phyloP scores from a whole-genome alignment of 1,284 basidiomycete species.

The Rhodotorula sp. region DNA sequence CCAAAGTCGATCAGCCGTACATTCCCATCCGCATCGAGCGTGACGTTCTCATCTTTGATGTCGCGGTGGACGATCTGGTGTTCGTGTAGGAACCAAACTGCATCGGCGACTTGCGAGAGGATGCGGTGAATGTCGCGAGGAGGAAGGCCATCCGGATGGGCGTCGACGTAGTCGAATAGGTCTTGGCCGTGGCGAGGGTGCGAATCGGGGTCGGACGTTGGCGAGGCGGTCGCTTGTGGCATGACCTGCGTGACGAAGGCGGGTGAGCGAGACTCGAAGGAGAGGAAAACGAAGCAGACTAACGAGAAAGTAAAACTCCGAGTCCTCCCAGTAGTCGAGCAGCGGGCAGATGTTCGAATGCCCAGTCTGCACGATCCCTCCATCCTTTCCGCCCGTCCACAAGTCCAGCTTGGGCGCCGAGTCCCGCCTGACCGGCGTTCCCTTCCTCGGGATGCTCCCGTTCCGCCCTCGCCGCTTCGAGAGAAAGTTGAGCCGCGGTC shows the following conservation, averaged over 20 bases:
- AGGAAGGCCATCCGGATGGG: conserved; percentile 79
- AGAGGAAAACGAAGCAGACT: neutral
- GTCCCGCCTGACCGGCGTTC: conserved; percentile 12
- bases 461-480: neutral
- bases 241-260: conserved; percentile 17
- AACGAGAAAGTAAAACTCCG: conserved; percentile 88
- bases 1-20: conserved; percentile 83
- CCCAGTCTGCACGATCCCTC: conserved; percentile 53
- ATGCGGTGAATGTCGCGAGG: conserved; percentile 75
- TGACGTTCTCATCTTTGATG: conserved; percentile 96
- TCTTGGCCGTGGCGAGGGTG: conserved; percentile 59
- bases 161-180: conserved; percentile 93
- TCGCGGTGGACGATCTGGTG: conserved; percentile 96
- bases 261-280: neutral
- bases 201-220: conserved; percentile 45
- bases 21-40: conserved; percentile 55
- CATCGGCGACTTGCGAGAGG: conserved; percentile 91
- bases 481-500: conserved; percentile 35
- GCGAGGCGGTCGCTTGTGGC: conserved; percentile 34
- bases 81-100: conserved; percentile 82
- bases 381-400: conserved; percentile 26
- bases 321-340: conserved; percentile 96
- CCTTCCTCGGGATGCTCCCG: neutral
- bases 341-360: conserved; percentile 92
- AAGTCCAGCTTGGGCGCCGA: conserved; percentile 29